These are phyloP conservation scores for Balakata baccata DNA, from an alignment of 345 rosid species.

Conservation along the genomic window DNA sequence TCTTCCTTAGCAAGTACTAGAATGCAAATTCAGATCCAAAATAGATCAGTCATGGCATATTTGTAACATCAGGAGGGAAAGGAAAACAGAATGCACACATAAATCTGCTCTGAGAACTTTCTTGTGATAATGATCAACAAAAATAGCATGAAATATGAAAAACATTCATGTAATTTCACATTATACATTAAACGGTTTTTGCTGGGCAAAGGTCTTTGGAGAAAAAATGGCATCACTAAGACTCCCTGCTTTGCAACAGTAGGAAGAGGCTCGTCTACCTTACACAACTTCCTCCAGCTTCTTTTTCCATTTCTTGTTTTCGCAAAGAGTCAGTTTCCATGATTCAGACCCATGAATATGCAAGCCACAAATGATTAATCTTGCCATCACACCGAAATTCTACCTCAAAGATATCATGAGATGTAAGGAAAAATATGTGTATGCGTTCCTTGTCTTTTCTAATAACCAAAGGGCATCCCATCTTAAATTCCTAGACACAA, in stretches of 20 bases:
- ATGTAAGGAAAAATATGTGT: not conserved
- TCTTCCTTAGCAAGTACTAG: not conserved
- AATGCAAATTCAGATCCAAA: not conserved
- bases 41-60: not conserved
- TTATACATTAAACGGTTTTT: not conserved
- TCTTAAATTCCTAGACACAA: not conserved
- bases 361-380: not conserved
- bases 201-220: not conserved
- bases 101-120: conserved; percentile 2
- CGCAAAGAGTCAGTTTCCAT: not conserved
- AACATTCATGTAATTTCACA: not conserved
- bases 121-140: not conserved
- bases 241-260: not conserved
- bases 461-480: not conserved
- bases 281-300: not conserved
- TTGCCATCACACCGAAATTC: not conserved
- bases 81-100: not conserved
- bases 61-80: not conserved
- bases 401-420: not conserved
- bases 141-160: not conserved
- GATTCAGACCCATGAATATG: not conserved
- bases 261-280: not conserved
- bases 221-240: not conserved
- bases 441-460: not conserved
- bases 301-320: not conserved